phyloP scores from a whole-genome alignment of 2,329 filamentous ascomycete species.

The Pseudodiploospora longispora region DNA sequence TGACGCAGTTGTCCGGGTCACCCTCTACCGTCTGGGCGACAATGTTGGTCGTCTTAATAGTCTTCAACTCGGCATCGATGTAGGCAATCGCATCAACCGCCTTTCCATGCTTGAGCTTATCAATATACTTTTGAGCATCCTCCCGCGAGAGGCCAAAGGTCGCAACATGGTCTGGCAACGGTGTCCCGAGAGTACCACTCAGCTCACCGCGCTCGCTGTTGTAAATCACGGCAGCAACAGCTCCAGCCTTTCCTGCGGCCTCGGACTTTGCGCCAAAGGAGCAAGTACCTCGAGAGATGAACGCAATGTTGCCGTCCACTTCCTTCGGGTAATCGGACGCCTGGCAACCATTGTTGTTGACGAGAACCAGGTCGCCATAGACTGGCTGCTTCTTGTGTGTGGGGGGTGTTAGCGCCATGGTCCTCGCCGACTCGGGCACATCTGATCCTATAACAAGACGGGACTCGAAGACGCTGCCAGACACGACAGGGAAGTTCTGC shows the following conservation, averaged over 20 bases:
- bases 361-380: conserved; percentile 50
- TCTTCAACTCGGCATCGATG: conserved; percentile 48
- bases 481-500: conserved; percentile 56
- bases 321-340: conserved; percentile 53
- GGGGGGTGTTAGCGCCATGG: conserved; percentile 61
- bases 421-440: conserved; percentile 39
- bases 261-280: conserved; percentile 64
- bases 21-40: conserved; percentile 53
- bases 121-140: conserved; percentile 49
- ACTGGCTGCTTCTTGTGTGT: conserved; percentile 53
- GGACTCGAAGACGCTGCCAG: conserved; percentile 51
- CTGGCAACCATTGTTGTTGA: conserved; percentile 55
- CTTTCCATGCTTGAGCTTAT: conserved; percentile 43
- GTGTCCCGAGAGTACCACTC: conserved; percentile 60
- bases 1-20: conserved; percentile 55
- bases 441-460: conserved; percentile 47
- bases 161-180: conserved; percentile 51
- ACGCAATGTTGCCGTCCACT: conserved; percentile 56
- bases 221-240: conserved; percentile 64
- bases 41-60: conserved; percentile 50
- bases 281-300: conserved; percentile 64
- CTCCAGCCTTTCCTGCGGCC: conserved; percentile 60
- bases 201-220: conserved; percentile 59
- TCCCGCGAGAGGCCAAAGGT: conserved; percentile 58
- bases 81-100: conserved; percentile 48